Base-by-base conservation (phyloP, 2,329 filamentous ascomycete genomes). In the Chrysosporium queenslandicum region DNA sequence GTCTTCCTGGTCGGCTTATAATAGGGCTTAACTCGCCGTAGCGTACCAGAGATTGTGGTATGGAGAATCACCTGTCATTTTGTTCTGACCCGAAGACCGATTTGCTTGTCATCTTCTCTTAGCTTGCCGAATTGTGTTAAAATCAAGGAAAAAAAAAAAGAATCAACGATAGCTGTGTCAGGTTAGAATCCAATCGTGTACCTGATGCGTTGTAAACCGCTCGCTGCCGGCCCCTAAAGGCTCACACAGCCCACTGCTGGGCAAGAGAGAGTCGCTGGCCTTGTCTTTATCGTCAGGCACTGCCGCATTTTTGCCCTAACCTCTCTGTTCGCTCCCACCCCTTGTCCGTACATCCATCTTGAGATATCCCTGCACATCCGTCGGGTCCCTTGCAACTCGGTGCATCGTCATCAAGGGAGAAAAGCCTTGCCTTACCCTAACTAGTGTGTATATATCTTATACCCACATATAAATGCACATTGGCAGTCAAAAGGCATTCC, bases 11-110 rank as follows among this genome's bases (percentile, higher is more conserved):
- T 30, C 49, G 20, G 29, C 21, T 37, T 36, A 43, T 16, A 51
- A 40, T 51, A 51, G 49, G 49, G 49, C 49, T 51, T 51, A 51
- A 51, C 41, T 32, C 41, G 40, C 49, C 49, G 40, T 43, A 51
- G 49, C 40, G 49, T 51, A 36, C 49, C 49, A 36, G 49, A 43
- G 30, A 49, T 41, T 32, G n/a, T n/a, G 46, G 16, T 32, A 41
- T 34, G 37, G 47, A 41, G 37, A 41, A 42, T 50, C 47, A 42
- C 27, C 47, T 34, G 47, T 41, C 47, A 34, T 47, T 27, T 37
- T 14, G n/a, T 23, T 5, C 42, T 12, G 25, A 50, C 25, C 27
- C 27, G 14, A 50, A 50, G n/a, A 41, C 39, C 36, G 36, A 25
- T 21, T 34, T 16, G 4, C n/a, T 37, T 16, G 2, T 50, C n/a